These are phyloP conservation scores for Phanerochaete sordida DNA, from an alignment of 768 basidiomycete genomes.

Conservation along the genomic window DNA sequence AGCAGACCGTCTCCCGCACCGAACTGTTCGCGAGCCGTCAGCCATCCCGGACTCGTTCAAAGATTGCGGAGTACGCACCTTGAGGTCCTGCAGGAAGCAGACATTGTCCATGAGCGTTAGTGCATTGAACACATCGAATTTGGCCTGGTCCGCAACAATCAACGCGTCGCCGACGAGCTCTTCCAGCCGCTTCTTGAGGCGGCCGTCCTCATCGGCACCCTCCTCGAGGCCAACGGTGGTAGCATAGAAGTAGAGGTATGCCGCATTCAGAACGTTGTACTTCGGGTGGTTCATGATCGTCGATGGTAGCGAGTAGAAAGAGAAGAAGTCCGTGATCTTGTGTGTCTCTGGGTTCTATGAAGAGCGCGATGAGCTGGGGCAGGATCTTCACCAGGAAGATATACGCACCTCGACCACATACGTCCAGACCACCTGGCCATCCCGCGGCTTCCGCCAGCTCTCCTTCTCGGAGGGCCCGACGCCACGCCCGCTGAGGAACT, in stretches of 20 bases:
- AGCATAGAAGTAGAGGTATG: conserved; percentile 96
- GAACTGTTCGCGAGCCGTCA: conserved; percentile 51
- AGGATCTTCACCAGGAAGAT: not conserved
- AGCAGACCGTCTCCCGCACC: conserved; percentile 90
- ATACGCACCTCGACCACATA: conserved; percentile 87
- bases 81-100: conserved; percentile 75
- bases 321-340: conserved; percentile 91
- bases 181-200: conserved; percentile 65
- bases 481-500: conserved; percentile 85
- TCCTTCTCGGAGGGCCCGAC: conserved; percentile 41
- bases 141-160: conserved; percentile 73
- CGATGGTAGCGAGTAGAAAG: conserved; percentile 95
- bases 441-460: conserved; percentile 44
- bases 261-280: conserved; percentile 77
- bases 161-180: conserved; percentile 78
- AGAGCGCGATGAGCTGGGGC: not conserved
- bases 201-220: conserved; percentile 56
- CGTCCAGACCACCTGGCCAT: conserved; percentile 89
- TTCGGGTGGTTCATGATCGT: conserved; percentile 80
- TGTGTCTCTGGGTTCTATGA: conserved; percentile 75
- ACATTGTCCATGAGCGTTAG: conserved; percentile 94
- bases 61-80: conserved; percentile 42
- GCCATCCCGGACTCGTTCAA: not conserved
- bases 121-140: conserved; percentile 96
- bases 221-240: conserved; percentile 67